Base-by-base conservation (phyloP, 1,284 basidiomycete genomes). In the Pseudozyma thailandica region DNA sequence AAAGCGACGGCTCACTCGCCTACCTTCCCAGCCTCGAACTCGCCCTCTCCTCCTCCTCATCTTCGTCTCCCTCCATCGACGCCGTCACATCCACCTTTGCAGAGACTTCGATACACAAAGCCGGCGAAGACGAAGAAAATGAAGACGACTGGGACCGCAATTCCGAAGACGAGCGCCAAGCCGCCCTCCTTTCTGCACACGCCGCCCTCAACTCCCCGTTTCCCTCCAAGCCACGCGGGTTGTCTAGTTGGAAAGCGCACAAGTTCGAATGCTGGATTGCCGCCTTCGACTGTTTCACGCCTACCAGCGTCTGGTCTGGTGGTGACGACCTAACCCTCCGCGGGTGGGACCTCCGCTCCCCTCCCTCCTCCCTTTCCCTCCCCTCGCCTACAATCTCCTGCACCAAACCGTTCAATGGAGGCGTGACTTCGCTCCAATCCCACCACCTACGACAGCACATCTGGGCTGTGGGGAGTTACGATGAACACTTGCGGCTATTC, bases 211-310 rank as follows among this genome's bases (percentile, higher is more conserved):
- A 72, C 46, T 16, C 50, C n/a, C 6, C 27, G 20, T 54, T 21
- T 30, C 38, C 59, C 1, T 10, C 16, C 28, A 61, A 60, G 33
- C 75, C 77, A 0, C 27, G 21, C 20, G 75, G 74, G 1, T 50
- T 79, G 12, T 52, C 72, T 33, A 74, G 60, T 1, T 98, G 95
- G 94, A 85, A 88, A 56, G 95, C 92, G 6, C 96, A 98, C 80
- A 92, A 94, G 62, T 90, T 89, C 77, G 96, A 98, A 82, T 91
- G 95, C 0, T 99, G 96, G 96, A 90, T 93, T 45, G 89, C 90
- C 0, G 90, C 91, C 0, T 98, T 92, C 89, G 89, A 97, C 79
- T 90, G 91, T 72, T 94, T 91, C 90, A 62, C 45, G 16, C 47
- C 50, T 7, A 54, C 49, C 9, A 65, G 90, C 15, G 86, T 95